These are phyloP conservation scores for Hirsutella thompsonii DNA, from an alignment of 2,329 filamentous ascomycete species.

Conservation along the genomic window DNA sequence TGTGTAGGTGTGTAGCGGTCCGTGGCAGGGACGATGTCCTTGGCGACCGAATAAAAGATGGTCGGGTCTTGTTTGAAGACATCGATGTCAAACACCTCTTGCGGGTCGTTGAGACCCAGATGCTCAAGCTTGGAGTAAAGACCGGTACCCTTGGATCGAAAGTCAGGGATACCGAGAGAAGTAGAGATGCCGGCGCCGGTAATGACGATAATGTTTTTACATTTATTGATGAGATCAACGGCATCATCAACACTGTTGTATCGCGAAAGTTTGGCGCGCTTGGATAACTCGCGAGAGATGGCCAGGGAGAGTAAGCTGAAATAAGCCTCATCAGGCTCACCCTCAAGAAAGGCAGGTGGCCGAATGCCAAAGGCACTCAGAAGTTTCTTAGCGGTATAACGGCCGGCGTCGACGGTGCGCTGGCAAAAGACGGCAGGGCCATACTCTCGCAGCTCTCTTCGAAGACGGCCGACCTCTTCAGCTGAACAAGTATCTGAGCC, in stretches of 20 bases:
- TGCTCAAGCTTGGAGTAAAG: conserved; percentile 78
- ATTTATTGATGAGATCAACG: conserved; percentile 58
- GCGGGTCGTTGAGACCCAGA: conserved; percentile 68
- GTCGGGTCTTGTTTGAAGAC: conserved; percentile 76
- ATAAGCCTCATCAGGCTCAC: conserved; percentile 54
- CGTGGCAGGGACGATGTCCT: conserved; percentile 74
- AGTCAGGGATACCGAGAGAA: conserved; percentile 91
- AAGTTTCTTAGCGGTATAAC: conserved; percentile 67
- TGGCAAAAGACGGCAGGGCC: conserved; percentile 70
- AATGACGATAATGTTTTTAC: conserved; percentile 80
- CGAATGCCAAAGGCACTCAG: conserved; percentile 75
- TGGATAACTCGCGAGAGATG: conserved; percentile 68
- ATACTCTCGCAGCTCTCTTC: conserved; percentile 58
- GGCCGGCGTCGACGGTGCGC: conserved; percentile 54
- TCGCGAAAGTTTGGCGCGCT: conserved; percentile 62
- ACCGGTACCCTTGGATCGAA: conserved; percentile 83
- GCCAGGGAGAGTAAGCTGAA: conserved; percentile 63
- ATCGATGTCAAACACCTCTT: conserved; percentile 88
- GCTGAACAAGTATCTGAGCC: conserved; percentile 41
- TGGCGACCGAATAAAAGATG: conserved; percentile 85
- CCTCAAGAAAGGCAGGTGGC: conserved; percentile 62
- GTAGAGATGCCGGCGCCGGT: conserved; percentile 96
- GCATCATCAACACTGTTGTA: conserved; percentile 87
- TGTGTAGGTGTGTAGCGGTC: conserved; percentile 84
- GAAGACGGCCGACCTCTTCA: conserved; percentile 55